phyloP scores from a whole-genome alignment of 2,329 filamentous ascomycete genomes.

The Botrytis hyacinthi region DNA sequence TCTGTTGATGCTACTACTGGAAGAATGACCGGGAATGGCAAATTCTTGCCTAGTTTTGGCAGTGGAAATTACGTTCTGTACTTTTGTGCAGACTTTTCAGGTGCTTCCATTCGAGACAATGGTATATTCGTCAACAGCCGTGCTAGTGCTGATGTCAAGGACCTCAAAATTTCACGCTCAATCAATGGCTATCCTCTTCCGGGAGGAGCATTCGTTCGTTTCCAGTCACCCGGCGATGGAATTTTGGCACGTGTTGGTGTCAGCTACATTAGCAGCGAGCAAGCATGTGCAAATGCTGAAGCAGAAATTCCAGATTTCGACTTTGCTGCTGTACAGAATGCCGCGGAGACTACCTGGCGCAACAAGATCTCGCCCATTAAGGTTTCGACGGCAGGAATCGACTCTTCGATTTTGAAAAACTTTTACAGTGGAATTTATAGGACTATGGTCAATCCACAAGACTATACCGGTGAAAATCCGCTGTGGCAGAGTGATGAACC shows the following conservation, averaged over 20 bases:
- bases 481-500: constrained; percentile 64
- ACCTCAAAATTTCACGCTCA: constrained; percentile 50
- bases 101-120: constrained; percentile 54
- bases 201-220: constrained; percentile 62
- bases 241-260: constrained; percentile 65
- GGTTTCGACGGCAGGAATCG: constrained; percentile 52
- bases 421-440: constrained; percentile 72
- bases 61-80: constrained; percentile 57
- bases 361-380: constrained; percentile 58
- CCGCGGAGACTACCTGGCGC: constrained; percentile 57
- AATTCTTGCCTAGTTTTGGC: constrained; percentile 64
- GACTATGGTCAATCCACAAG: constrained; percentile 68
- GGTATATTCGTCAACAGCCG: constrained; percentile 61
- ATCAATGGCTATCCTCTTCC: constrained; percentile 56
- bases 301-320: constrained; percentile 65
- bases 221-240: constrained; percentile 48
- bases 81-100: constrained; percentile 68
- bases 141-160: constrained; percentile 48
- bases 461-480: constrained; percentile 72
- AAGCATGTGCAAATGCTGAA: constrained; percentile 68
- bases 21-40: constrained; percentile 59
- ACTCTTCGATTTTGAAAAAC: constrained; percentile 53
- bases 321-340: constrained; percentile 53
- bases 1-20: constrained; percentile 55
- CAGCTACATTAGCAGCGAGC: constrained; percentile 64